These are phyloP conservation scores for Eutrema heterophyllum DNA, from an alignment of 345 rosid species.

Conservation along the genomic window DNA sequence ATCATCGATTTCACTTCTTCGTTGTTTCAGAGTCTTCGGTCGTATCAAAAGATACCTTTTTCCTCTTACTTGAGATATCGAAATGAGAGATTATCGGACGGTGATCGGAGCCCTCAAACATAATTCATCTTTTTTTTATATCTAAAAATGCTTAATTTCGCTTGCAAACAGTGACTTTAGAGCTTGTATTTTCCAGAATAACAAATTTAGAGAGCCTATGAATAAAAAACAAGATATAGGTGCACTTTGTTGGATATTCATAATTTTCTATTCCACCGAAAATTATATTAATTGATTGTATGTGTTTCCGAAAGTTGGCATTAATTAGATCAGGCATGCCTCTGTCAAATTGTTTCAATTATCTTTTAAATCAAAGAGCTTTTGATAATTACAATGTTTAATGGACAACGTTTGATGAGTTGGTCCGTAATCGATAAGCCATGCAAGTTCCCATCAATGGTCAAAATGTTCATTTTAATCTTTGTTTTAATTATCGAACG, in stretches of 20 bases:
- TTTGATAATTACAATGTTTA: conserved; percentile 22
- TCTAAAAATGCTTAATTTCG: not conserved
- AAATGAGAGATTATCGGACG: too few species aligned
- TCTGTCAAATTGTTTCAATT: conserved; percentile 11
- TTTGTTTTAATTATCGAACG: not conserved
- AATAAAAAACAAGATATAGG: not conserved
- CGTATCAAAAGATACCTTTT: too few species aligned
- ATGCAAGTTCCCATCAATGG: conserved; percentile 12
- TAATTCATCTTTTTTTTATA: too few species aligned
- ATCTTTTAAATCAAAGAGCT: conserved; percentile 9
- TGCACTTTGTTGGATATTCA: not conserved
- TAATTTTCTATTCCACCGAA: conserved; percentile 13
- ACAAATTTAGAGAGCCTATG: not conserved
- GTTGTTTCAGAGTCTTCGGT: too few species aligned
- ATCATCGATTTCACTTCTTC: too few species aligned
- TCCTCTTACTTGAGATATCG: too few species aligned
- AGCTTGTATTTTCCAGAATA: not conserved
- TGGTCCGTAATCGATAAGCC: conserved; percentile 30
- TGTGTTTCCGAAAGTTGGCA: conserved; percentile 22
- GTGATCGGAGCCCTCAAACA: too few species aligned
- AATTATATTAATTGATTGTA: not conserved
- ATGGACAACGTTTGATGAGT: conserved; percentile 15
- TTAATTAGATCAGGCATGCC: conserved; percentile 32
- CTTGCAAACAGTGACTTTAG: not conserved
- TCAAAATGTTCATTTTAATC: not conserved